Conservation (phyloP, 2,329 filamentous ascomycete genomes). For the Colletotrichum destructivum region DNA sequence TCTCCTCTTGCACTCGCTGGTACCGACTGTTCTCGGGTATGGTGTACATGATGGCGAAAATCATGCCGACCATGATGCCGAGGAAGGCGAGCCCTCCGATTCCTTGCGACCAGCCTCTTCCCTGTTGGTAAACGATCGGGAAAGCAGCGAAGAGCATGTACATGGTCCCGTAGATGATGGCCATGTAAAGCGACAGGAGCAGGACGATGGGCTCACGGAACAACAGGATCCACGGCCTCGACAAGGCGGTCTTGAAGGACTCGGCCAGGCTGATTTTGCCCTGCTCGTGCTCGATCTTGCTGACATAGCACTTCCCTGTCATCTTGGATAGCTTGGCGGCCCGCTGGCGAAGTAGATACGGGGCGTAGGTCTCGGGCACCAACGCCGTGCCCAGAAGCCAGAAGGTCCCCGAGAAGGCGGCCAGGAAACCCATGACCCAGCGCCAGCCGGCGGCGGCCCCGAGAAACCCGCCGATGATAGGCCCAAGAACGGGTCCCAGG, state of each 20-base stretch:
- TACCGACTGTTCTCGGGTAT: constrained; percentile 62
- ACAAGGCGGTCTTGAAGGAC: constrained; percentile 59
- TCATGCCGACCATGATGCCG: constrained; percentile 78
- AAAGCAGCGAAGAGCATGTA: constrained; percentile 74
- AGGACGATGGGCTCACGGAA: constrained; percentile 80
- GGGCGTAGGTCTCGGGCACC: constrained; percentile 55
- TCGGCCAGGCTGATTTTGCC: constrained; percentile 52
- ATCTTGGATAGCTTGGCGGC: constrained; percentile 44
- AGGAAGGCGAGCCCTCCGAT: constrained; percentile 77
- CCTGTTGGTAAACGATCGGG: constrained; percentile 75
- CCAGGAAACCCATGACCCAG: constrained; percentile 78
- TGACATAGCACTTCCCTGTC: constrained; percentile 46
- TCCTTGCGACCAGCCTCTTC: constrained; percentile 71
- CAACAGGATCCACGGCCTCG: constrained; percentile 77
- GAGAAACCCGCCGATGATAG: constrained; percentile 78
- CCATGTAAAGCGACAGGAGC: constrained; percentile 76
- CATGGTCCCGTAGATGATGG: constrained; percentile 70
- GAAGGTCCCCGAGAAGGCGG: constrained; percentile 64
- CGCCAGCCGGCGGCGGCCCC: constrained; percentile 76
- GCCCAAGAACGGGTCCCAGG: constrained; percentile 74
- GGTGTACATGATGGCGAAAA: constrained; percentile 66
- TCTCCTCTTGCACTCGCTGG: constrained; percentile 53
- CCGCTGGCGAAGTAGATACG: constrained; percentile 44
- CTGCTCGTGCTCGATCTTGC: constrained; percentile 64
- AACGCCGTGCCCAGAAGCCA: constrained; percentile 59